Base-by-base conservation (phyloP, 176 grass and related monocot species). In the Dactylis glomerata region DNA sequence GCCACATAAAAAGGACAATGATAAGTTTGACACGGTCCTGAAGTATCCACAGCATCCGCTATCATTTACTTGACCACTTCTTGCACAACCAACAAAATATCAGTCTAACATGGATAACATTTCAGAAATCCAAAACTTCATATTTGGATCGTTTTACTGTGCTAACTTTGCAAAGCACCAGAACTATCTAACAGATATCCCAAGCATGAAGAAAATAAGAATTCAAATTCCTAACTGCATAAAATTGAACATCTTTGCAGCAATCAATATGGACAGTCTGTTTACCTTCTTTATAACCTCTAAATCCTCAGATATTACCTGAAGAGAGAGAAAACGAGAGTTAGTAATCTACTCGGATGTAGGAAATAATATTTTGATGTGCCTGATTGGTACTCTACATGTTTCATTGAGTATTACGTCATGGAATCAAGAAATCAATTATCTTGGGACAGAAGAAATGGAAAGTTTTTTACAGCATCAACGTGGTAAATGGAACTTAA, bases 251-350 rank as follows among this genome's bases (percentile, higher is more conserved):
- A 45, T 69, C 24, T 70, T 38, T 84, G 14, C 66, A 57, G 56
- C 27, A 38, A 64, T n/a, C 10, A 88, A 67, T 50, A 82, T 26
- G 32, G 54, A 49, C 36, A 22, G 23, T 32, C 0, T 76, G 41
- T 68, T 84, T 82, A 98, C 96, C 87, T 91, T 98, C 87, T 98
- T 98, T 82, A 95, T 63, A 55, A 98, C 89, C 76, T 89, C 96
- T 73, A 98, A 86, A 87, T 98, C 96, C 83, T 98, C 96, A 57
- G 87, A 67, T 64, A 98, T 73, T 20, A 98, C 84, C 96, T 98
- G 85, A 56, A 26, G 70, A 92, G 42, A 88, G 31, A 42, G 73
- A 27, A 65, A 23, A 65, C 67, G 2, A 78, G 14, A 78, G 38
- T 83, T 67, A 75, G 42, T 56, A 52, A 85, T 74, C 32, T 36